Base-by-base conservation (phyloP, 2,329 filamentous ascomycete genomes). In the Aschersonia sp. region DNA sequence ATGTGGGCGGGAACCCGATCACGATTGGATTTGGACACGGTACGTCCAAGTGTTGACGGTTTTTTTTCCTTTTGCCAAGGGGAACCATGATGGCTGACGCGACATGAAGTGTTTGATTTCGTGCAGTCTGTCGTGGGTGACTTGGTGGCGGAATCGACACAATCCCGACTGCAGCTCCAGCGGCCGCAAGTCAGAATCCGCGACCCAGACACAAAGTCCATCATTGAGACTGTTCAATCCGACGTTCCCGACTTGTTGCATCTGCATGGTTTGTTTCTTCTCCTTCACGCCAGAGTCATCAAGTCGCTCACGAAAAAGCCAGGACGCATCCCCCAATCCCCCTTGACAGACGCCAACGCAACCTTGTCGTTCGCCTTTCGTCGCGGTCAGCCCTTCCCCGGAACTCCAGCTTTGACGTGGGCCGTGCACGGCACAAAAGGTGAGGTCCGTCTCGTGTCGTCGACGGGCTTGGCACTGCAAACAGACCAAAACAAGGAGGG, bases 361-460 rank as follows among this genome's bases (percentile, higher is more conserved):
- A 65, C 66, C 0, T 54, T 76, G 0, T 64, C 65, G 1, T 52
- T 70, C n/a, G 66, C 67, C 4, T 66, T 72, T 51, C 68, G 71
- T 3, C 66, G 68, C 10, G 74, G 75, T 0, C 64, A 67, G 12
- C 65, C 69, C 0, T 77, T 77, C 56, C 67, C 67, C 0, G 69
- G 63, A 1, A 67, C 71, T 0, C 64, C 71, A 0, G 63, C 60
- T 2, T 55, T 75, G 0, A 57, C 67, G 1, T 79, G 75, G 71
- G 66, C 62, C 5, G 68, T 80, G 40, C 62, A 69, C 43, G 74
- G 76, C 28, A 68, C 73, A 46, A 69, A 67, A 51, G 74, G 73
- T 0, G 73, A 77, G 58, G 61, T 77, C 4, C 59, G 68, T 10
- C 53, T 75, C 0, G 60, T 58, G 0, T 57, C 63, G 0, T 50